phyloP scores from a whole-genome alignment of 73 alveolate genomes.

The Symbiodinium pilosum region DNA sequence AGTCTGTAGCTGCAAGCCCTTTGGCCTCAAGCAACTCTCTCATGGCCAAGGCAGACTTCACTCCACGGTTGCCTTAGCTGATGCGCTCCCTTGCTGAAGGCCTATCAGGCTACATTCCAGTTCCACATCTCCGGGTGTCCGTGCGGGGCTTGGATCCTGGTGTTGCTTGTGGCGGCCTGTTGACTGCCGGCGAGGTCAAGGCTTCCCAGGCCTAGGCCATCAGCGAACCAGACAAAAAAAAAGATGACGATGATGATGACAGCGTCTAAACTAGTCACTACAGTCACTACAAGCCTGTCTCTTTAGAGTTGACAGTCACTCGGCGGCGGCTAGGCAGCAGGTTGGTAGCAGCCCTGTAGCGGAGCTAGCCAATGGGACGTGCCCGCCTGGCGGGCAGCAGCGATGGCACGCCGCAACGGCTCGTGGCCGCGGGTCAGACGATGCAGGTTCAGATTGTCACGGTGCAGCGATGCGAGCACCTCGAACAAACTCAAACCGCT shows the following conservation, averaged over 20 bases:
- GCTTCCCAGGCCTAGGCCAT: neutral
- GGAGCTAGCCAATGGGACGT: too few species aligned
- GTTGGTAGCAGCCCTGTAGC: too few species aligned
- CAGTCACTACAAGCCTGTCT: too few species aligned
- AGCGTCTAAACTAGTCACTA: neutral
- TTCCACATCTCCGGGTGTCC: neutral
- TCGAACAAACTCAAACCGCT: neutral
- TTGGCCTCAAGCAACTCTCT: neutral
- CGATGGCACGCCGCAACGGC: slow-evolving; percentile 55
- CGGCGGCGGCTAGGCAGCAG: too few species aligned
- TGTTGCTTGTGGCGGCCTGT: neutral
- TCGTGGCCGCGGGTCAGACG: slow-evolving; percentile 87
- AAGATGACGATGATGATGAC: neutral
- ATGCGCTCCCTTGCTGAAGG: neutral
- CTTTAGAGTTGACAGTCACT: too few species aligned
- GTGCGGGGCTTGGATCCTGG: neutral
- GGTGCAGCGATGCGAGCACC: neutral
- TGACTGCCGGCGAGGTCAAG: neutral
- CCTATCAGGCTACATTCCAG: neutral
- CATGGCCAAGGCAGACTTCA: slow-evolving; percentile 5
- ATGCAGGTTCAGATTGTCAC: slow-evolving; percentile 10
- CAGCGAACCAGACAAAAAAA: neutral
- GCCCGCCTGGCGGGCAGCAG: slow-evolving; percentile 66
- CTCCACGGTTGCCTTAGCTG: neutral
- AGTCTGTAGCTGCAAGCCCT: too few species aligned